Conservation (phyloP, 805 yeast genomes). For the Zygoascus tannicola region DNA sequence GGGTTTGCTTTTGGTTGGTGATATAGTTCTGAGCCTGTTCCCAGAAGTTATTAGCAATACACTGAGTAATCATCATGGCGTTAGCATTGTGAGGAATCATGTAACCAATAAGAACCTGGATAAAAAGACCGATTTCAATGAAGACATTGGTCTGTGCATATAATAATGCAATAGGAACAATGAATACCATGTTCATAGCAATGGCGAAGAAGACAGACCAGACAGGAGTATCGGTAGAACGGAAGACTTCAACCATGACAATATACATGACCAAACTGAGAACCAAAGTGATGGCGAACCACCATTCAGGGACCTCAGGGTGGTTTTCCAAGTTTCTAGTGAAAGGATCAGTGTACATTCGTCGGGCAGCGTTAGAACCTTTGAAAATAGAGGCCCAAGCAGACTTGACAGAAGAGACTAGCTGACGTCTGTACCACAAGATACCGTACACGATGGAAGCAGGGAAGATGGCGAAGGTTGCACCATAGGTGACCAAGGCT, state of each 20-base stretch:
- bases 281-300: conserved; percentile 45
- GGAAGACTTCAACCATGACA: conserved; percentile 15
- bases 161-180: conserved; percentile 54
- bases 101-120: conserved; percentile 57
- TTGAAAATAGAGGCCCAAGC: conserved; percentile 9
- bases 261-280: conserved; percentile 30
- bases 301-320: conserved; percentile 38
- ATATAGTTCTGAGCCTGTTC: conserved; percentile 48
- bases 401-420: not conserved
- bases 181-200: conserved; percentile 44
- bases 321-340: conserved; percentile 6
- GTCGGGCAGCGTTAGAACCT: conserved; percentile 4
- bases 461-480: conserved; percentile 48
- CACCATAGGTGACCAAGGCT: conserved; percentile 38
- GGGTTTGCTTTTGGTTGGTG: conserved; percentile 50
- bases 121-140: conserved; percentile 50
- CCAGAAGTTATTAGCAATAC: conserved; percentile 22
- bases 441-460: conserved; percentile 39
- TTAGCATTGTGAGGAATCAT: conserved; percentile 45
- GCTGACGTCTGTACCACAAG: conserved; percentile 8
- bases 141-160: conserved; percentile 50
- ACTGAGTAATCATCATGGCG: conserved; percentile 22
- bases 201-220: conserved; percentile 46
- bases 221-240: conserved; percentile 24
- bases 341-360: conserved; percentile 10